phyloP scores from a whole-genome alignment of 2,329 filamentous ascomycete species.

The Ophiostoma piceae region DNA sequence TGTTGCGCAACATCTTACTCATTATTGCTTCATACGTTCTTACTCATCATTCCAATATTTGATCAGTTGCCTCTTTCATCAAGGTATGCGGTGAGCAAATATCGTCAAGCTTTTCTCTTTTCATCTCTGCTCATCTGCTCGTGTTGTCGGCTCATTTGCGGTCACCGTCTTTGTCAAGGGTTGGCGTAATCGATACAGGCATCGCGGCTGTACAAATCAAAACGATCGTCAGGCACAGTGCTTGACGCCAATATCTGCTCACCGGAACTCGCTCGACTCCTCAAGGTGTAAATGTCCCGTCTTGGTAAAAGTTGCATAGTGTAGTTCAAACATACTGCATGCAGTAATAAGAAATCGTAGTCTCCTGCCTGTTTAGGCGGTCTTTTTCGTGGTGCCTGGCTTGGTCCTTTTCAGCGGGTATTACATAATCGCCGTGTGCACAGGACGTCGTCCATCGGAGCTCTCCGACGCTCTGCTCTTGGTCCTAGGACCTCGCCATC shows the following conservation, averaged over 20 bases:
- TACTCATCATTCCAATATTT: background rate
- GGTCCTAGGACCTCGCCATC: constrained; percentile 17
- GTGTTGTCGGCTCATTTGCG: background rate
- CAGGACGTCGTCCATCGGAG: constrained; percentile 16
- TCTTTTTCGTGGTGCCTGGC: background rate
- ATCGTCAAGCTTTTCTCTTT: background rate
- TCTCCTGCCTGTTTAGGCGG: constrained; percentile 1
- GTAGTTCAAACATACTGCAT: no score
- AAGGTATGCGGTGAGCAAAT: background rate
- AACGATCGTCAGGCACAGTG: constrained; percentile 4
- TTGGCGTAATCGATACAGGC: background rate
- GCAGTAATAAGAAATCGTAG: background rate
- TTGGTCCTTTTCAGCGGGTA: background rate
- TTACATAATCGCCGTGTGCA: background rate
- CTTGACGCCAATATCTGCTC: background rate
- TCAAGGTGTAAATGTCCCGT: background rate
- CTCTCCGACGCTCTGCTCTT: constrained; percentile 12
- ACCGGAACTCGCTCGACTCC: background rate
- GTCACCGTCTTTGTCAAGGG: background rate
- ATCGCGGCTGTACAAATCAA: background rate
- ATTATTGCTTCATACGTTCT: background rate
- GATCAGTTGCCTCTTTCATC: constrained; percentile 6
- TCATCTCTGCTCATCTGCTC: background rate
- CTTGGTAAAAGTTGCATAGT: background rate
- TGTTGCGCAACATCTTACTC: background rate